Base-by-base conservation (phyloP, 208 protist species). In the Sergeia podlipaevii region DNA sequence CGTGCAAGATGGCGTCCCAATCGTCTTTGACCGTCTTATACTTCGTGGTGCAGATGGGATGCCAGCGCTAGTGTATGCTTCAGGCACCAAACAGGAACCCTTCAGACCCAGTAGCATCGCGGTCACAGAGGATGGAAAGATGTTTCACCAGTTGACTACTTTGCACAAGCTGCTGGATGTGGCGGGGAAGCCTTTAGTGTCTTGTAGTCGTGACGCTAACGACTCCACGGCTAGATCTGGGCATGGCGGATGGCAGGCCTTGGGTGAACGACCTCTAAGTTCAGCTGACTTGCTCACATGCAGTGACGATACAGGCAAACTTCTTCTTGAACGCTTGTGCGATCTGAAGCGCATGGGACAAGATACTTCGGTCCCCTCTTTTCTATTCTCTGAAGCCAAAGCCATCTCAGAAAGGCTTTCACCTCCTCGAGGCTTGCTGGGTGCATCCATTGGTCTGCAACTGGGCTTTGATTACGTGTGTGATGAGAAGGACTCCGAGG, bases 381-480 rank as follows among this genome's bases (percentile, higher is more conserved):
- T 26, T 7, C 43, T 49, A 11, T 28, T 49, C 17, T 30, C 4
- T 4, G 23, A 7, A 27, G 18, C 18, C 18, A 45, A 7, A 10
- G n/a, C 24, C 15, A 13, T 5, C n/a, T 11, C n/a, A 29, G 18
- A 2, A 30, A 28, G 3, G 7, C 15, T 44, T 57, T 15, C 46
- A 27, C 20, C 20, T 18, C 28, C 41, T 18, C 47, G 46, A 20
- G 70, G 63, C 10, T 45, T 78, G 42, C 60, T 78, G 2, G 71
- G 55, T 7, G 51, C 71, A 18, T 53, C 58, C 17, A 45, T 78
- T 4, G 65, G 58, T 2, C 44, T 73, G 3, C 47, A 70, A 17
- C 46, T 78, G 44, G 71, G 71, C 0, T 57, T 78, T 29, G 56
- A 73, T 32, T 78, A 60, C 52, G 43, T 73, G 24, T 43, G 36